Evolutionary conservation across 352 stramenopile species (phyloP).

Genomic region (Globisporangium ultimum): DNA sequence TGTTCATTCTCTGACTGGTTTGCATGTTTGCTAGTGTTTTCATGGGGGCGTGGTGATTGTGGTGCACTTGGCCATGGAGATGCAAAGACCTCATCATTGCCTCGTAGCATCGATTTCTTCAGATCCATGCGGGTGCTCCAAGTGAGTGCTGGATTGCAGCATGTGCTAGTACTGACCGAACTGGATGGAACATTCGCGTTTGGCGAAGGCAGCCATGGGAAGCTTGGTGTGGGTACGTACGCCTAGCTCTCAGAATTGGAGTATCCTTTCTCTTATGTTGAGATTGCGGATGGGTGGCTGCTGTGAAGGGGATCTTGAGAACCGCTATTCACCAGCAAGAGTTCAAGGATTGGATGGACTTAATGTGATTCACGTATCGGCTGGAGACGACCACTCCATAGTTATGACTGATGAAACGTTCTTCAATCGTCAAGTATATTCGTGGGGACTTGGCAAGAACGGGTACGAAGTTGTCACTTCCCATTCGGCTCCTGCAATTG

Average conservation of each 20-base stretch:
- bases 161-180: conserved; percentile 73
- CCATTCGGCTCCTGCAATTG: too few species aligned
- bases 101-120: conserved; percentile 51
- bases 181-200: conserved; percentile 66
- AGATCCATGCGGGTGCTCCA: conserved; percentile 48
- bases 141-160: conserved; percentile 50
- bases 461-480: conserved; percentile 30
- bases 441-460: conserved; percentile 62
- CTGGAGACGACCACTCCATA: conserved; percentile 69
- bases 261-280: not conserved
- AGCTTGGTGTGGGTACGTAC: conserved; percentile 53
- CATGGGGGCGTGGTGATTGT: conserved; percentile 62
- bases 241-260: not conserved
- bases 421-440: conserved; percentile 77
- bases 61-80: conserved; percentile 61
- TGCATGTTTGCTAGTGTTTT: conserved; percentile 38
- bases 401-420: conserved; percentile 57
- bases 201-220: conserved; percentile 55
- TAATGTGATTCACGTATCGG: conserved; percentile 51
- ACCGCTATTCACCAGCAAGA: conserved; percentile 30
- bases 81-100: conserved; percentile 29
- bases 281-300: not conserved
- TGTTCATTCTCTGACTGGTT: not conserved
- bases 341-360: conserved; percentile 48
- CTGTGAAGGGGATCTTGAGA: conserved; percentile 35